Percentiles rank a stretch among this genome's conserved stretches.
phyloP scores from a whole-genome alignment of 148 eudicot genomes.

The Amaranthus cruentus region DNA sequence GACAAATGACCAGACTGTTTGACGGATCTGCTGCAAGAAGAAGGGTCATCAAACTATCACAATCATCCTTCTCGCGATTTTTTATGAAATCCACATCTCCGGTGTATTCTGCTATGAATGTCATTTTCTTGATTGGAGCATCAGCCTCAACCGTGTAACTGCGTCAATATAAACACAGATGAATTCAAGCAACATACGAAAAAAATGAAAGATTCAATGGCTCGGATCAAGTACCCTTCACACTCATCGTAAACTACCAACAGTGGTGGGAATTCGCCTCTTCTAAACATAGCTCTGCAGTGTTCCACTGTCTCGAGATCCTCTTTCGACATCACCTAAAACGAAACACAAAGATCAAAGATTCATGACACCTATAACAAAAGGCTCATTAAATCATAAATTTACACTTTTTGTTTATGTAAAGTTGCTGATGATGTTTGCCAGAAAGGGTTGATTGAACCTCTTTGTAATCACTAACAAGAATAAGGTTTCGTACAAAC shows the following conservation, averaged over 20 bases:
- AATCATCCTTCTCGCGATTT: slow-evolving; percentile 78
- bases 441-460: no score
- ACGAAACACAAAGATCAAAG: neutral
- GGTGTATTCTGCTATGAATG: slow-evolving; percentile 67
- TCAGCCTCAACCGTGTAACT: slow-evolving; percentile 90
- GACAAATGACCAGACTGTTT: slow-evolving; percentile 74
- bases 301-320: slow-evolving; percentile 62
- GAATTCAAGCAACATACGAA: slow-evolving; percentile 5
- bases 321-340: slow-evolving; percentile 71
- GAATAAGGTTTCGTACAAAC: no score
- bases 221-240: slow-evolving; percentile 60
- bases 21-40: slow-evolving; percentile 60
- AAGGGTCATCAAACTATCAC: slow-evolving; percentile 96
- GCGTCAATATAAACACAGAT: slow-evolving; percentile 16
- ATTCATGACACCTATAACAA: no score
- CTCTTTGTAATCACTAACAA: no score
- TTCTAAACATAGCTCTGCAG: slow-evolving; percentile 61
- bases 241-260: slow-evolving; percentile 57
- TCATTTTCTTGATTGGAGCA: slow-evolving; percentile 75
- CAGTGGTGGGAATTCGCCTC: slow-evolving; percentile 84
- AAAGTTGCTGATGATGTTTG: no score
- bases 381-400: neutral
- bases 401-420: no score
- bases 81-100: slow-evolving; percentile 89
- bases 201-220: neutral